A percentile compares a stretch with the other conserved stretches of the same genome.
Evolutionary conservation across 75 land plant species (phyloP).

Genomic region (Pinus taeda): DNA sequence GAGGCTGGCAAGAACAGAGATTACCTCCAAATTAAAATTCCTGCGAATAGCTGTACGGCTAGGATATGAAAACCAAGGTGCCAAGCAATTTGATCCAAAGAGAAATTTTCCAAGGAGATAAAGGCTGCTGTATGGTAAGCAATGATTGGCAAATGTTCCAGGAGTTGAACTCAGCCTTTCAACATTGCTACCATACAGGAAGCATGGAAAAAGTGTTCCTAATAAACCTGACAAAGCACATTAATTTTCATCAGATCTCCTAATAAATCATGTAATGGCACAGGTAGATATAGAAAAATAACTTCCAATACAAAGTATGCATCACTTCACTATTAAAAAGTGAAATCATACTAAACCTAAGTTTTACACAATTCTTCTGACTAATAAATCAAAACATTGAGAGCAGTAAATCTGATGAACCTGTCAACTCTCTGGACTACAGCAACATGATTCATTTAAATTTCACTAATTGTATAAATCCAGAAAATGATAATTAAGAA

Average conservation of each 20-base stretch:
- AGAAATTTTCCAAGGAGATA: conserved; percentile 67
- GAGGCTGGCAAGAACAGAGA: conserved; percentile 2
- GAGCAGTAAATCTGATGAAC: neutral
- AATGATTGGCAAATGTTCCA: conserved; percentile 65
- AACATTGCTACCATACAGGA: conserved; percentile 79
- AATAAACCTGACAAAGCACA: conserved; percentile 61
- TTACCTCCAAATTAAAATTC: conserved; percentile 80
- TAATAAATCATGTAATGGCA: neutral
- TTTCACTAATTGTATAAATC: neutral
- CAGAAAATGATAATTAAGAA: neutral
- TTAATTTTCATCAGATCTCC: conserved; percentile 3
- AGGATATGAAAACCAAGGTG: conserved; percentile 77
- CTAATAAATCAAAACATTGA: neutral
- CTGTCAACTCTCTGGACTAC: neutral
- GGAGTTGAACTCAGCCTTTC: conserved; percentile 65
- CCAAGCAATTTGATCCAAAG: conserved; percentile 69
- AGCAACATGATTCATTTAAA: neutral
- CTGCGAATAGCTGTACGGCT: conserved; percentile 71
- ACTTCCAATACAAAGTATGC: neutral
- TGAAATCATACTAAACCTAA: neutral
- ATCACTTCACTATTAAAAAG: neutral
- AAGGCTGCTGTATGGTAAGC: conserved; percentile 70
- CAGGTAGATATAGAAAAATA: neutral
- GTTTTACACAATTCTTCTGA: neutral
- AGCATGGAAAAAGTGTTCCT: conserved; percentile 77